Conservation (phyloP, 768 basidiomycete species). For the Russula earlei region DNA sequence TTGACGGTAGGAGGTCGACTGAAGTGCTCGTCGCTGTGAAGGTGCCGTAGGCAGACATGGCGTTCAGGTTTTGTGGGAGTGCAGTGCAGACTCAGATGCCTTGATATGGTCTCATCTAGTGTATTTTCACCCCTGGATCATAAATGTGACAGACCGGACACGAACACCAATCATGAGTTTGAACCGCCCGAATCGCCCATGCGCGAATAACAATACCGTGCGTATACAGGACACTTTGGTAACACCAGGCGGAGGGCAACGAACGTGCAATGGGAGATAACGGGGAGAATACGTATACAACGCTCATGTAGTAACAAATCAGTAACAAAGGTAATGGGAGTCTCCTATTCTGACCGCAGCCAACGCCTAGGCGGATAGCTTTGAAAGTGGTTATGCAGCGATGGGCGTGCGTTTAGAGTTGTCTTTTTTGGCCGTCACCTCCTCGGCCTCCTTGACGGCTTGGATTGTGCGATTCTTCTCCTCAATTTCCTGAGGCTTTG, state of each 20-base stretch:
- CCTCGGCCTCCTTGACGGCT: slow-evolving; percentile 57
- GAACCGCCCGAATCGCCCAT: background rate
- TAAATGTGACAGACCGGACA: background rate
- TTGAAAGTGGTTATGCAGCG: slow-evolving; percentile 18
- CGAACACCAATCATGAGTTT: slow-evolving; percentile 6
- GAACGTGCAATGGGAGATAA: slow-evolving; percentile 21
- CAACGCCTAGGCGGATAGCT: background rate
- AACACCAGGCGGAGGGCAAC: slow-evolving; percentile 1
- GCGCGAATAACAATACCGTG: slow-evolving; percentile 2
- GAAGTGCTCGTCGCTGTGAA: slow-evolving; percentile 31
- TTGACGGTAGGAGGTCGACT: slow-evolving; percentile 34
- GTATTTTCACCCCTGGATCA: too few species aligned
- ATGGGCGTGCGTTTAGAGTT: slow-evolving; percentile 36
- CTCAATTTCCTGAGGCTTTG: slow-evolving; percentile 55
- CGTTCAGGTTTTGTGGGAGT: background rate
- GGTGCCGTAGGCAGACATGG: slow-evolving; percentile 72
- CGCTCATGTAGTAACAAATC: background rate
- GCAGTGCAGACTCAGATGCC: too few species aligned
- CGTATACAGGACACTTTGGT: slow-evolving; percentile 2
- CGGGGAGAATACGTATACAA: slow-evolving; percentile 66
- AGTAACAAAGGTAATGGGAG: background rate
- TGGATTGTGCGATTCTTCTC: slow-evolving; percentile 54
- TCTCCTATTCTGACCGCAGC: background rate
- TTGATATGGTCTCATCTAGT: too few species aligned
- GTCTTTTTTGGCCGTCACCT: slow-evolving; percentile 50